Evolutionary conservation across 257 asterid species (phyloP).

Genomic region (Solanum verrucosum): DNA sequence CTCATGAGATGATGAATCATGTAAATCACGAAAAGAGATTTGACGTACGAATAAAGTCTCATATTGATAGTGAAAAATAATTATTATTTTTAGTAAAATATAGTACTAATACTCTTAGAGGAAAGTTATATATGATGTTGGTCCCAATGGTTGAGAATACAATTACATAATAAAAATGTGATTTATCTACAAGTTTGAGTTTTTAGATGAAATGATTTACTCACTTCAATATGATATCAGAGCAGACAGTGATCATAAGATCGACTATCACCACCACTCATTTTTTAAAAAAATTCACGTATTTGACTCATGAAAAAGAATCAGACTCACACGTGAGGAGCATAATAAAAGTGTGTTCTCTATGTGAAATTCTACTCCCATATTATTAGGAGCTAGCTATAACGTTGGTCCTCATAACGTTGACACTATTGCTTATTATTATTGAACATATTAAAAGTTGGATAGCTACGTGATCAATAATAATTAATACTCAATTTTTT

Average conservation of each 20-base stretch:
- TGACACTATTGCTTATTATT: not conserved
- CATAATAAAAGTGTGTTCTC: too few relatives aligned
- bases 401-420: not conserved
- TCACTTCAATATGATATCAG: too few relatives aligned
- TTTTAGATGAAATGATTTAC: too few relatives aligned
- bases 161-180: too few relatives aligned
- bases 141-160: not conserved
- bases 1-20: not conserved
- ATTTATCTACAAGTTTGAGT: fast-evolving
- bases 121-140: not conserved
- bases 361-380: not conserved
- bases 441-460: not conserved
- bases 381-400: not conserved
- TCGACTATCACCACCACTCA: too few relatives aligned
- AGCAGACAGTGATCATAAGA: fast-evolving
- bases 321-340: not conserved
- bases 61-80: not conserved
- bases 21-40: not conserved
- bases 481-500: not conserved
- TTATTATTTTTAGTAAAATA: too few relatives aligned
- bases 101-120: too few relatives aligned
- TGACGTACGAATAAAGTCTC: not conserved
- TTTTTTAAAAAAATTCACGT: too few relatives aligned
- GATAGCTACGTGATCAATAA: not conserved
- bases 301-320: not conserved